Conservation (phyloP, 2,329 filamentous ascomycete species). For the Cercospora brassicicola region DNA sequence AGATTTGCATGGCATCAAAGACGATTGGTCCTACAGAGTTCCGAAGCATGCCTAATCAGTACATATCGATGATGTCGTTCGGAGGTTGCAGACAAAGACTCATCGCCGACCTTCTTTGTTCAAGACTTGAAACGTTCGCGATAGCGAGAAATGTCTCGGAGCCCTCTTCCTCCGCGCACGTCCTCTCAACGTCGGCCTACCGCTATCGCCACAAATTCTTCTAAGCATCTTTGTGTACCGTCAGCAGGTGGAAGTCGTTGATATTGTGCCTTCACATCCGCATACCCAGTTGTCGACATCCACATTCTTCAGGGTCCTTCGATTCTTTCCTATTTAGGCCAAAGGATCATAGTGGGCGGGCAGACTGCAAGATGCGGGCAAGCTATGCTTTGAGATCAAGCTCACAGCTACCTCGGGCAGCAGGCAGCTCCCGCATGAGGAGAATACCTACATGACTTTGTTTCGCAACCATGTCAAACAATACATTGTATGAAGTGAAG, state of each 20-base stretch:
- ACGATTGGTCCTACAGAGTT: neutral
- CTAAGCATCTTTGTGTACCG: neutral
- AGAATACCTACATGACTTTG: neutral
- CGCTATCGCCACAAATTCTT: neutral
- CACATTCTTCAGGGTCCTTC: neutral
- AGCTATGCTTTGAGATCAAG: neutral
- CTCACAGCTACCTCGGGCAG: neutral
- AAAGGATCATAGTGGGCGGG: neutral
- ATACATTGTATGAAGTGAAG: neutral
- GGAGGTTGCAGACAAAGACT: neutral
- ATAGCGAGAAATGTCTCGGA: neutral
- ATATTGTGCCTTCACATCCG: neutral
- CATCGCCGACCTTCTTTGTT: neutral
- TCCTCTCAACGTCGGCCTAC: neutral
- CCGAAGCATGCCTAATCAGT: neutral
- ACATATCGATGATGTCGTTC: neutral
- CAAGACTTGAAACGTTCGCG: neutral
- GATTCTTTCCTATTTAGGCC: neutral
- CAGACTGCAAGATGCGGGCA: neutral
- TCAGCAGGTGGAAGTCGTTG: neutral
- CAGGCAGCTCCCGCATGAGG: neutral
- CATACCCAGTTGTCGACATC: neutral
- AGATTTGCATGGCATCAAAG: neutral
- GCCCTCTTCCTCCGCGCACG: neutral
- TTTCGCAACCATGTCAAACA: neutral